phyloP scores from a whole-genome alignment of 169 alveolate genomes.

The Babesia ovata region DNA sequence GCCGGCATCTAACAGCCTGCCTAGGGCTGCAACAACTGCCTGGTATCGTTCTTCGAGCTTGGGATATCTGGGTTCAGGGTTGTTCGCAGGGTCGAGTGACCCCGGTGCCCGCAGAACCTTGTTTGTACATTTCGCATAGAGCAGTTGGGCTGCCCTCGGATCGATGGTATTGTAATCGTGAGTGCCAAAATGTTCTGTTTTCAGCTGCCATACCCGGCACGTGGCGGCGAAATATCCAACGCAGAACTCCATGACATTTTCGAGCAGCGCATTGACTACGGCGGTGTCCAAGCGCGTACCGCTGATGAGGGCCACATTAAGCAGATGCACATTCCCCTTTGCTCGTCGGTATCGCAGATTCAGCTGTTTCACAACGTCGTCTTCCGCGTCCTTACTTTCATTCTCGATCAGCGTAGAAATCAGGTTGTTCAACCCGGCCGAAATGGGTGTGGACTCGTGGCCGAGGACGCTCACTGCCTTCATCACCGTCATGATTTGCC shows the following conservation, averaged over 20 bases:
- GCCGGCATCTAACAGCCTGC: slow-evolving; percentile 1
- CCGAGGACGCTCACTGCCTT: slow-evolving; percentile 8
- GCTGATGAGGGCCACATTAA: slow-evolving; percentile 13
- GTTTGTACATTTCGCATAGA: slow-evolving; percentile 48
- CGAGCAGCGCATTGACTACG: slow-evolving; percentile 10
- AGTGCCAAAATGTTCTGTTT: not conserved
- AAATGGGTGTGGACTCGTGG: not conserved
- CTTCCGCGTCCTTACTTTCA: not conserved
- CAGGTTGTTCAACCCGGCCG: not conserved
- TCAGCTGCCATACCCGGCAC: slow-evolving; percentile 3
- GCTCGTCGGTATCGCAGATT: slow-evolving; percentile 11
- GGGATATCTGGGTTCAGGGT: not conserved
- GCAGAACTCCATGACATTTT: slow-evolving; percentile 27
- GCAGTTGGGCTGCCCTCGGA: slow-evolving; percentile 16
- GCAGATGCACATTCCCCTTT: slow-evolving; percentile 34
- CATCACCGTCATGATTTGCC: slow-evolving; percentile 13
- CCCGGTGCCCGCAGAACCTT: slow-evolving; percentile 37
- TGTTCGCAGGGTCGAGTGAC: slow-evolving; percentile 21
- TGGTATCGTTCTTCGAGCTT: slow-evolving; percentile 35
- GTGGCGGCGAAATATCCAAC: slow-evolving; percentile 31
- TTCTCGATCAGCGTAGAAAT: not conserved
- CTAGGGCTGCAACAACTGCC: slow-evolving; percentile 27
- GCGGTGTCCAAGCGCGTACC: slow-evolving; percentile 14
- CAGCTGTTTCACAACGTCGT: not conserved
- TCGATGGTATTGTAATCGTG: slow-evolving; percentile 39